A percentile compares a stretch with the other conserved stretches of the same genome.
Evolutionary conservation across 2,329 filamentous ascomycete species (phyloP).

Genomic region (Trichoderma sp.): DNA sequence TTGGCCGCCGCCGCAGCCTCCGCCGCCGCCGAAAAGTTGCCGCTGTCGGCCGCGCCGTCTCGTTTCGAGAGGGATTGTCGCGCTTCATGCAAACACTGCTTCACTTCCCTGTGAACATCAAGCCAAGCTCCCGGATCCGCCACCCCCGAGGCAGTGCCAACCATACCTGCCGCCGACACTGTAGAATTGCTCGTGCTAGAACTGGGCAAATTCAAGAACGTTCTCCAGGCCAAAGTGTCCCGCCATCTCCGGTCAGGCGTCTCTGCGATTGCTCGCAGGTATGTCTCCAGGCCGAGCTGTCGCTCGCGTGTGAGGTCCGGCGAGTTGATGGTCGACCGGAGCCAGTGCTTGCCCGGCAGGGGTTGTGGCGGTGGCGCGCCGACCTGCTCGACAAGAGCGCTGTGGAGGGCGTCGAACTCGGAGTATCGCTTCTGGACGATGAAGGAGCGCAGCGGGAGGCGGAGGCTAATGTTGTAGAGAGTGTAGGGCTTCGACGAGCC

Average conservation of each 20-base stretch:
- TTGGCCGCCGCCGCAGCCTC: constrained; percentile 76
- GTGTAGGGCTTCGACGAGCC: constrained; percentile 66
- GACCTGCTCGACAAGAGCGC: constrained; percentile 59
- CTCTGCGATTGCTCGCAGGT: constrained; percentile 71
- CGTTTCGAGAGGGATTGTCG: constrained; percentile 68
- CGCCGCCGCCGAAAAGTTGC: constrained; percentile 47
- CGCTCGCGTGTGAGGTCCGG: constrained; percentile 70
- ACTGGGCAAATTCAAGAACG: constrained; percentile 70
- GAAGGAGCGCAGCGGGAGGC: constrained; percentile 73
- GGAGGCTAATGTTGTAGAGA: constrained; percentile 75
- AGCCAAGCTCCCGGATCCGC: constrained; percentile 71
- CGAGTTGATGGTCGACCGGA: constrained; percentile 70
- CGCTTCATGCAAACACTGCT: constrained; percentile 63
- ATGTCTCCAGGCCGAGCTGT: constrained; percentile 67
- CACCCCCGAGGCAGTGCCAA: constrained; percentile 45
- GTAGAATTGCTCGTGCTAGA: constrained; percentile 52
- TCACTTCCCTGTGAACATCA: constrained; percentile 74
- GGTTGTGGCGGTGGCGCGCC: constrained; percentile 65
- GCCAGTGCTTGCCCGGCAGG: constrained; percentile 75
- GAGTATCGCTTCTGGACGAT: constrained; percentile 81
- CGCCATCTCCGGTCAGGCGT: constrained; percentile 76
- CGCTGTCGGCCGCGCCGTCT: constrained; percentile 53
- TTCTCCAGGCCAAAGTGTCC: constrained; percentile 69
- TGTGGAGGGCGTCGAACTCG: constrained; percentile 71
- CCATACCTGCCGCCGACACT: constrained; percentile 49